Evolutionary conservation across 768 basidiomycete species (phyloP).

Genomic region (Tricholoma matsutake): DNA sequence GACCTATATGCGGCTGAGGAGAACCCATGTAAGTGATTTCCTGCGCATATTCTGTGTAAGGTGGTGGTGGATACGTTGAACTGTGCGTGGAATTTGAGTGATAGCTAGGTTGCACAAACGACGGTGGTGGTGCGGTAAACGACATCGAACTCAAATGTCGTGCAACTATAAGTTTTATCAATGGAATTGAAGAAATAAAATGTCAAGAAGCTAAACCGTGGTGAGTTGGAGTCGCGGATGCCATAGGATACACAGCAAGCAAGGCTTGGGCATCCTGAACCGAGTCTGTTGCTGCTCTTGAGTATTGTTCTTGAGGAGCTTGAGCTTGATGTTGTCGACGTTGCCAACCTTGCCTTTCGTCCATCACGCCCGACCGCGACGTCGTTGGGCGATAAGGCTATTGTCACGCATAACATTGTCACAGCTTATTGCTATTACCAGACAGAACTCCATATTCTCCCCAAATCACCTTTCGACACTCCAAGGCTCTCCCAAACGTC

Average conservation of each 20-base stretch:
- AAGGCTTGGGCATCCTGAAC: constrained; percentile 68
- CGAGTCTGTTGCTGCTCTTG: constrained; percentile 37
- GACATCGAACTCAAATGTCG: constrained; percentile 63
- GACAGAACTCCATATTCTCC: constrained; percentile 21
- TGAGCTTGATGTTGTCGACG: constrained; percentile 13
- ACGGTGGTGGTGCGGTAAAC: constrained; percentile 55
- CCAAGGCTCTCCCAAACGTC: constrained; percentile 45
- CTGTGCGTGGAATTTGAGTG: constrained; percentile 31
- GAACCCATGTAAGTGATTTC: constrained; percentile 56
- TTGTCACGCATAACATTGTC: background rate
- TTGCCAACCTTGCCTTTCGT: constrained; percentile 34
- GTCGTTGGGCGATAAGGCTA: background rate
- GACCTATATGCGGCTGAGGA: constrained; percentile 39
- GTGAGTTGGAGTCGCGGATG: constrained; percentile 72
- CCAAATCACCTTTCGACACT: constrained; percentile 15
- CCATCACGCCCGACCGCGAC: constrained; percentile 25
- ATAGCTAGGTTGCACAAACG: constrained; percentile 58
- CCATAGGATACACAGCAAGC: constrained; percentile 66
- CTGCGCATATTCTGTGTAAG: constrained; percentile 67
- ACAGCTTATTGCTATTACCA: background rate
- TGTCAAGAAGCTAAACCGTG: constrained; percentile 50
- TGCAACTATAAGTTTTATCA: constrained; percentile 43
- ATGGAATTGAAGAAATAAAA: background rate
- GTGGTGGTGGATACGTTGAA: constrained; percentile 38
- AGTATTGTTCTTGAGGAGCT: constrained; percentile 17